A percentile compares a stretch with the other conserved stretches of the same genome.
These are phyloP conservation scores for Talaromyces piceae DNA, from an alignment of 2,329 filamentous ascomycete species.

Conservation along the genomic window DNA sequence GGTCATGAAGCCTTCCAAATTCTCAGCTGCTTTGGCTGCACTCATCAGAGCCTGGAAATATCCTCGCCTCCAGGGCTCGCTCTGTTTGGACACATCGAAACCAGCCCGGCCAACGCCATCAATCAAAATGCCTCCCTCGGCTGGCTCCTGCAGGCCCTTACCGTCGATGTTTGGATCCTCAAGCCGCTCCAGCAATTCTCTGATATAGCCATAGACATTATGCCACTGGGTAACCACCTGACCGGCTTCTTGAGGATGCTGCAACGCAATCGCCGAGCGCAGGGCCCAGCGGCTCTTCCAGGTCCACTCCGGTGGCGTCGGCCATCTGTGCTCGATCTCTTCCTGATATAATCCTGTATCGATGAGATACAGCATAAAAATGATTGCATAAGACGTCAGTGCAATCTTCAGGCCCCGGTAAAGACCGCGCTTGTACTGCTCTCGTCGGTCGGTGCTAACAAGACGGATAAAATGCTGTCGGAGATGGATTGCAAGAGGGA, in stretches of 20 bases:
- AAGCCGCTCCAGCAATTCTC: conserved; percentile 55
- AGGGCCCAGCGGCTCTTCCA: conserved; percentile 62
- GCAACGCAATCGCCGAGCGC: conserved; percentile 56
- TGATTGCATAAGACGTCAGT: conserved; percentile 62
- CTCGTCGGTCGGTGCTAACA: conserved; percentile 65
- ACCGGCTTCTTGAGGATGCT: conserved; percentile 49
- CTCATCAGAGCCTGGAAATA: conserved; percentile 80
- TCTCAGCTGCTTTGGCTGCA: conserved; percentile 67
- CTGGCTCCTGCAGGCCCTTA: conserved; percentile 52
- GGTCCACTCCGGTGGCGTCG: conserved; percentile 76
- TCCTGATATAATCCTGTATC: conserved; percentile 65
- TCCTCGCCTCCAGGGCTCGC: conserved; percentile 75
- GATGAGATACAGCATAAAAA: conserved; percentile 53
- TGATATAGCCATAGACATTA: conserved; percentile 53
- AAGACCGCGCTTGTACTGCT: conserved; percentile 39
- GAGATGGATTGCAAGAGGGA: conserved; percentile 43
- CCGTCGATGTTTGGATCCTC: conserved; percentile 66
- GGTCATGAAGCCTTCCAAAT: conserved; percentile 69
- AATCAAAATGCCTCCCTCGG: conserved; percentile 45
- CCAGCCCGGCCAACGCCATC: conserved; percentile 50
- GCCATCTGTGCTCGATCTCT: conserved; percentile 64
- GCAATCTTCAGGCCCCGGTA: conserved; percentile 63
- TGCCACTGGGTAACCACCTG: conserved; percentile 60
- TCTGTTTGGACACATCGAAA: conserved; percentile 65
- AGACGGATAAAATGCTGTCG: conserved; percentile 56